Conservation (phyloP, 352 stramenopile species). For the Phytophthora aleatoria region DNA sequence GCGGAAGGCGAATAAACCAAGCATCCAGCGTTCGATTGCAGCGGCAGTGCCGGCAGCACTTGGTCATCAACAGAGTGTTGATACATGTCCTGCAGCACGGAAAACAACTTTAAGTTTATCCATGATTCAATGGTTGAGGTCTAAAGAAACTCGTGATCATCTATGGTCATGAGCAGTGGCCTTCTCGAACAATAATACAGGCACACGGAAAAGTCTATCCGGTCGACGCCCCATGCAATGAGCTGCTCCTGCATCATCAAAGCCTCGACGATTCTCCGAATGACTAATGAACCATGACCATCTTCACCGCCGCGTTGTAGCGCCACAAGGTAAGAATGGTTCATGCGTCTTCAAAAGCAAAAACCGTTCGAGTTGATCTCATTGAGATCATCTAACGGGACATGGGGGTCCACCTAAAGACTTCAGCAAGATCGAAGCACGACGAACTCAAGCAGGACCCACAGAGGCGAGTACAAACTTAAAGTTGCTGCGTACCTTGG, state of each 20-base stretch:
- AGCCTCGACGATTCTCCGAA: background rate
- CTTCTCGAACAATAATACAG: background rate
- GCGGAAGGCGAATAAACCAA: slow-evolving; percentile 4
- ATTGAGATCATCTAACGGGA: no score
- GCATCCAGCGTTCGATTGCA: slow-evolving; percentile 27
- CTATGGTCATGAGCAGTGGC: background rate
- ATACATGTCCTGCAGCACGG: background rate
- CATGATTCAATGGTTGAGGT: no score
- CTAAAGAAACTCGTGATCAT: background rate
- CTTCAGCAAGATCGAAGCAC: no score
- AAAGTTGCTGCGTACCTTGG: no score
- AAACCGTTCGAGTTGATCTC: background rate
- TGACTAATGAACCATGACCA: background rate
- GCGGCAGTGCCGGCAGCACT: background rate
- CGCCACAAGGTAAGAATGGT: slow-evolving; percentile 14
- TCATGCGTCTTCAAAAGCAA: background rate
- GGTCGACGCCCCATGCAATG: background rate
- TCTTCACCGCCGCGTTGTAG: slow-evolving; percentile 12
- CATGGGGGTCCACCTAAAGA: no score
- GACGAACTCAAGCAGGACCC: no score
- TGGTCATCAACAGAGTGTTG: no score
- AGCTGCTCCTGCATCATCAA: background rate
- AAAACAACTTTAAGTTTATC: no score
- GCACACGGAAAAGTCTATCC: no score
- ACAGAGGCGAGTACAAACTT: no score